These are phyloP conservation scores for Xylaria curta DNA, from an alignment of 495 filamentous ascomycete genomes.

Conservation along the genomic window DNA sequence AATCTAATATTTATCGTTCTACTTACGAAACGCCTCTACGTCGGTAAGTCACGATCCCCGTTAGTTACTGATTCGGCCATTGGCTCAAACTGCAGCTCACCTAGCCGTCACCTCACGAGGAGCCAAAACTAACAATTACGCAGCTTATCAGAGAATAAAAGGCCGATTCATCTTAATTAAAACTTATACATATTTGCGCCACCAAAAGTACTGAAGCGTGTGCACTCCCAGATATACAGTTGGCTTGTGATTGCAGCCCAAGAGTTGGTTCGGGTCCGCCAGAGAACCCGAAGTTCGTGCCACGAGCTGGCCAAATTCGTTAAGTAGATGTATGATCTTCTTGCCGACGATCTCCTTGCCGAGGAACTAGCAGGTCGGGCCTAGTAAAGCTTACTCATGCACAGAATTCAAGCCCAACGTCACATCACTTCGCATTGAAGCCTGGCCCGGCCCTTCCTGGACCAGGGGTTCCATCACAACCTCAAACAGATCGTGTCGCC, in stretches of 20 bases:
- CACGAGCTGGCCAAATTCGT: background rate
- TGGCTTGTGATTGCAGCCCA: background rate
- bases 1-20: background rate
- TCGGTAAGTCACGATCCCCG: background rate
- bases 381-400: conserved; percentile 26
- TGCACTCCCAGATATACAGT: background rate
- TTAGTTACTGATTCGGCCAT: background rate
- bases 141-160: background rate
- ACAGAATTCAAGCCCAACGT: conserved; percentile 29
- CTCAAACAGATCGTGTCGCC: conserved; percentile 39
- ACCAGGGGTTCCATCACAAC: conserved; percentile 44
- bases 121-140: background rate
- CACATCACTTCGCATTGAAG: conserved; percentile 47
- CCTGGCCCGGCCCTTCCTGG: conserved; percentile 47
- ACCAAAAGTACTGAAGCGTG: background rate
- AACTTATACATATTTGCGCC: background rate
- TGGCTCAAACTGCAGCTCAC: background rate
- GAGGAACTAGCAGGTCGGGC: conserved; percentile 23
- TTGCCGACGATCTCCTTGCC: conserved; percentile 5
- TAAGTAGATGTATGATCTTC: conserved; percentile 21
- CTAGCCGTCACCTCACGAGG: background rate
- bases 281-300: background rate
- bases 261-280: background rate
- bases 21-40: background rate
- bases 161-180: background rate